phyloP scores from a whole-genome alignment of 1,139 yeast genomes.

The Pneumocystis wakefieldiae region DNA sequence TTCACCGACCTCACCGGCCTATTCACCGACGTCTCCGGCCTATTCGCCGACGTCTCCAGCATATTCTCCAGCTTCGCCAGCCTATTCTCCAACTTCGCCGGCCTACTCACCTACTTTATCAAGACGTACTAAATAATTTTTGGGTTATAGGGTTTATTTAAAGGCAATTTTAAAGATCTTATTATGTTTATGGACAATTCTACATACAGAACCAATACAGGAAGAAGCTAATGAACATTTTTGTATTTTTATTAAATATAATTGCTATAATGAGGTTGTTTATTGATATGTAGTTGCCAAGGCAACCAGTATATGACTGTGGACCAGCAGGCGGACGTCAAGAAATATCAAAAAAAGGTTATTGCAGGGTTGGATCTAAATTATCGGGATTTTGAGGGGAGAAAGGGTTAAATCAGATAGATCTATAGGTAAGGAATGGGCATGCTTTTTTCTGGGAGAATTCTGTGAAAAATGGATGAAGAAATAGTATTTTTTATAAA shows the following conservation, averaged over 20 bases:
- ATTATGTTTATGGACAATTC: neutral
- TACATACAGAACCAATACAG: neutral
- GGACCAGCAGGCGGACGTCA: neutral
- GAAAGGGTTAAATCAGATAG: neutral
- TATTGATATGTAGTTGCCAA: neutral
- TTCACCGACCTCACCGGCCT: too few relatives aligned
- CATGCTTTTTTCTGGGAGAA: neutral
- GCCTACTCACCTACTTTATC: too few relatives aligned
- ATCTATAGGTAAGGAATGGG: neutral
- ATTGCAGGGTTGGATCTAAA: neutral
- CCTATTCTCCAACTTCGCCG: too few relatives aligned
- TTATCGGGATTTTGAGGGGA: neutral
- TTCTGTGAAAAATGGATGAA: neutral
- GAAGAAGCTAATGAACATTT: neutral
- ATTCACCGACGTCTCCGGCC: too few relatives aligned
- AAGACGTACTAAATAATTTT: constrained; percentile 5
- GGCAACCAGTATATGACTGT: neutral
- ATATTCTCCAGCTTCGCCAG: too few relatives aligned
- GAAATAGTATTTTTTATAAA: neutral
- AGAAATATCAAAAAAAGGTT: neutral
- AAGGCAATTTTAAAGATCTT: neutral
- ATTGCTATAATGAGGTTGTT: neutral
- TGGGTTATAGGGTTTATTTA: neutral
- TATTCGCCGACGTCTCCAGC: too few relatives aligned
- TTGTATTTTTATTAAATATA: neutral